Conservation (phyloP, 1,139 yeast species). For the Candida sp. region DNA sequence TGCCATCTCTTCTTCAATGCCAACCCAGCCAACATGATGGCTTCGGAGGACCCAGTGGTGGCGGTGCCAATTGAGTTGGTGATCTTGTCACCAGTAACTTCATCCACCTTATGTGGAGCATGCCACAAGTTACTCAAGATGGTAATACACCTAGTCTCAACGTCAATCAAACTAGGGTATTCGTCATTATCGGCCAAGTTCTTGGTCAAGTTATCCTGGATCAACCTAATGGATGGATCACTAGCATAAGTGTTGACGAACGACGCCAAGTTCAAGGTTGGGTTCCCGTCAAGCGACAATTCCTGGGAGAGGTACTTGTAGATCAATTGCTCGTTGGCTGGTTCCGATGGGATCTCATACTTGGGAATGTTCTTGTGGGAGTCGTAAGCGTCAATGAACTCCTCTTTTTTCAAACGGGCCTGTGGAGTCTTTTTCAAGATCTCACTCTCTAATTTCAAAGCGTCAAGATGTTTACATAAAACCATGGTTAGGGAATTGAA, state of each 20-base stretch:
- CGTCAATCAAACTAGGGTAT: constrained; percentile 83
- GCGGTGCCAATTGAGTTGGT: constrained; percentile 79
- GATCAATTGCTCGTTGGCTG: constrained; percentile 56
- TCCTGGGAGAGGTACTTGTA: constrained; percentile 74
- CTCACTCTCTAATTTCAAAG: constrained; percentile 34
- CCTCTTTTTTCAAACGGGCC: constrained; percentile 30
- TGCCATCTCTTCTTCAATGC: constrained; percentile 95
- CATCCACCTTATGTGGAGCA: constrained; percentile 51
- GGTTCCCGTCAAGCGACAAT: constrained; percentile 81
- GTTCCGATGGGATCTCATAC: constrained; percentile 60
- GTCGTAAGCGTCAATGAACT: constrained; percentile 38
- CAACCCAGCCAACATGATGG: constrained; percentile 91
- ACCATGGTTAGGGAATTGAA: constrained; percentile 30
- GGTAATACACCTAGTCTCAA: constrained; percentile 82
- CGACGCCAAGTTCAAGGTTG: constrained; percentile 84
- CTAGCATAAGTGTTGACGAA: constrained; percentile 81
- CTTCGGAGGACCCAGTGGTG: constrained; percentile 94
- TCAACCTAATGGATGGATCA: constrained; percentile 48
- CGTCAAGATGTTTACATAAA: constrained; percentile 40
- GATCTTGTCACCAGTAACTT: constrained; percentile 28
- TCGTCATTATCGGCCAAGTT: constrained; percentile 94
- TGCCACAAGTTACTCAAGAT: constrained; percentile 85
- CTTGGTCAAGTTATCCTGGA: constrained; percentile 76
- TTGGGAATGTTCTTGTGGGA: constrained; percentile 44
- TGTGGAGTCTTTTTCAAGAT: constrained; percentile 31